Evolutionary conservation across 2,329 filamentous ascomycete species (phyloP).

Genomic region (Volutella citrinella): DNA sequence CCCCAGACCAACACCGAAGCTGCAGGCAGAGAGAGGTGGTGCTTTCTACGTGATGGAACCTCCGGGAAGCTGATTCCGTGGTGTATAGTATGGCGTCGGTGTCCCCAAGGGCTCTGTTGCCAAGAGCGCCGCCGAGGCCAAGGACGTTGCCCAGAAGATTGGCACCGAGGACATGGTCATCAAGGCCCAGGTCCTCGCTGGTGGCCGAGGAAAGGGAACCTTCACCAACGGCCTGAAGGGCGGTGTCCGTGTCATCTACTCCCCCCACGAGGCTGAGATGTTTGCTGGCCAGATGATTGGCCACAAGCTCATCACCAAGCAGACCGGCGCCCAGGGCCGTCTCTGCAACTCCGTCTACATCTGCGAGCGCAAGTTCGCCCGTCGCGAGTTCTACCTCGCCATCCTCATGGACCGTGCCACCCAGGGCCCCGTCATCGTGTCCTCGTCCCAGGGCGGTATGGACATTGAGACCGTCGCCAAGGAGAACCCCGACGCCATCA

Average conservation of each 20-base stretch:
- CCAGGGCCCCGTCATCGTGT: constrained; percentile 92
- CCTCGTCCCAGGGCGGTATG: constrained; percentile 98
- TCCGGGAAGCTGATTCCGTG: too few species aligned
- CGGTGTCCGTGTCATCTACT: constrained; percentile 98
- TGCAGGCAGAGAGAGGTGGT: too few species aligned
- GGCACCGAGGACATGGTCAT: constrained; percentile 97
- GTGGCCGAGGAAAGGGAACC: constrained; percentile 94
- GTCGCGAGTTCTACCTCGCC: constrained; percentile 97
- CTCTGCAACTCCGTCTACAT: constrained; percentile 98
- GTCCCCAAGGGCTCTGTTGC: constrained; percentile 90
- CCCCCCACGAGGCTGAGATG: constrained; percentile 92
- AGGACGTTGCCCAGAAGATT: constrained; percentile 85
- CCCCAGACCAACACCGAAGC: too few species aligned
- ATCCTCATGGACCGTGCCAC: constrained; percentile 95
- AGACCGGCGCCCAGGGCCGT: constrained; percentile 90
- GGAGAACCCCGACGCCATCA: constrained; percentile 94
- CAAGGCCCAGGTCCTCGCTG: constrained; percentile 98
- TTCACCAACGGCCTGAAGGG: constrained; percentile 99
- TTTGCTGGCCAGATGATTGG: constrained; percentile 99
- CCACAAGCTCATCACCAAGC: constrained; percentile 99
- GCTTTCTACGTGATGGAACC: too few species aligned
- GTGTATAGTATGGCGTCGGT: constrained; percentile 85
- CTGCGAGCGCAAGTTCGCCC: constrained; percentile 98
- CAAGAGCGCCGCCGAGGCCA: constrained; percentile 79
- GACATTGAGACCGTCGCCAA: constrained; percentile 98